These are phyloP conservation scores for Penium margaritaceum DNA, from an alignment of 139 green algal genomes.

Conservation along the genomic window DNA sequence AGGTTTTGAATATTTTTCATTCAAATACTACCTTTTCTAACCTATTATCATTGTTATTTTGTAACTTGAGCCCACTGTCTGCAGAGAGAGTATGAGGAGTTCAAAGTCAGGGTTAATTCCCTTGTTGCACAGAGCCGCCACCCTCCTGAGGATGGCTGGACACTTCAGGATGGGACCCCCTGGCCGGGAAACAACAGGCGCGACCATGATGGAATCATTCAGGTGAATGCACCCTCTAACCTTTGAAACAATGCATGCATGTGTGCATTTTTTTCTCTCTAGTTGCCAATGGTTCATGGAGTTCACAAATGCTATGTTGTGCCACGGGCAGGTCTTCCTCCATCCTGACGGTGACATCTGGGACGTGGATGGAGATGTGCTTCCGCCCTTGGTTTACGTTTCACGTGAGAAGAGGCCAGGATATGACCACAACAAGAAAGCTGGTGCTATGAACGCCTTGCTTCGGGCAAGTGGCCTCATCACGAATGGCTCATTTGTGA, in stretches of 20 bases:
- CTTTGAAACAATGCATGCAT: too few species aligned
- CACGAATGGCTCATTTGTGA: constrained; percentile 36
- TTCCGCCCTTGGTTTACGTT: constrained; percentile 43
- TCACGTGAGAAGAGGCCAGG: constrained; percentile 41
- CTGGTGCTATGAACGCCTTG: constrained; percentile 44
- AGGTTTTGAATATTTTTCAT: too few species aligned
- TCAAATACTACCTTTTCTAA: too few species aligned
- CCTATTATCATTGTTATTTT: too few species aligned
- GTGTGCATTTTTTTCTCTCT: too few species aligned
- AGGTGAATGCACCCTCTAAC: constrained; percentile 8
- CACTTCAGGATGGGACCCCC: constrained; percentile 28
- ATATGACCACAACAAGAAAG: constrained; percentile 47
- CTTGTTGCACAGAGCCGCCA: constrained; percentile 17
- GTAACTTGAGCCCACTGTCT: too few species aligned
- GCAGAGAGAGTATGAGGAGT: constrained; percentile 42
- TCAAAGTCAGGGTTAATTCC: constrained; percentile 42
- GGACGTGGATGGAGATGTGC: constrained; percentile 20
- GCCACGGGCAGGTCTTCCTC: constrained; percentile 47
- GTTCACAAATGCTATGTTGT: too few species aligned
- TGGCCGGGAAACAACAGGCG: constrained; percentile 41
- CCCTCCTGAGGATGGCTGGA: constrained; percentile 31
- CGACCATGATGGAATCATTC: constrained; percentile 44
- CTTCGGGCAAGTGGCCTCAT: constrained; percentile 38
- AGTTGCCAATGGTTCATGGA: too few species aligned
- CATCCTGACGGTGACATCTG: constrained; percentile 36